These are phyloP conservation scores for Thielaviopsis musarum DNA, from an alignment of 2,329 filamentous ascomycete genomes.

Conservation along the genomic window DNA sequence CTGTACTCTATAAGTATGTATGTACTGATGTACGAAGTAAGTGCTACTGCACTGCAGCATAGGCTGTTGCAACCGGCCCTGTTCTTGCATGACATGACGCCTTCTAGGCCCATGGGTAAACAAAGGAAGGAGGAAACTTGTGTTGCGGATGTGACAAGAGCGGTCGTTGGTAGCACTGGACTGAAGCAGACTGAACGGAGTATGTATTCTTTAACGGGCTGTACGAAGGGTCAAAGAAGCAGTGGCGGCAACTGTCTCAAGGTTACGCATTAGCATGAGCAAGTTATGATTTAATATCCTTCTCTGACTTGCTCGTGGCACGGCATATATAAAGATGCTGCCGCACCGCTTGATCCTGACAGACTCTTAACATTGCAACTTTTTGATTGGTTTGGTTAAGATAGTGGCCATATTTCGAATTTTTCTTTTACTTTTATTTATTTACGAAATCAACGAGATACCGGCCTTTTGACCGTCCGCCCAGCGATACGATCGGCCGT, in stretches of 20 bases:
- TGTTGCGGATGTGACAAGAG: not conserved
- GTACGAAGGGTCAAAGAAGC: no score
- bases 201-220: not conserved
- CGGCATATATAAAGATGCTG: not conserved
- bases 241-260: not conserved
- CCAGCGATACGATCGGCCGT: no score
- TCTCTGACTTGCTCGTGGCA: conserved; percentile 1
- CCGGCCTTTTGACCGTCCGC: no score
- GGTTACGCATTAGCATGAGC: conserved; percentile 1
- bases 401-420: no score
- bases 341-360: not conserved
- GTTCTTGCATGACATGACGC: not conserved
- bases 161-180: not conserved
- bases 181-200: not conserved
- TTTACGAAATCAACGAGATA: no score
- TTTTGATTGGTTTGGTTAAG: no score
- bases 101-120: no score
- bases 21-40: no score
- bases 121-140: no score
- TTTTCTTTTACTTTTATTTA: no score
- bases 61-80: not conserved
- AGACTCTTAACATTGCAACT: no score
- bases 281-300: conserved; percentile 10
- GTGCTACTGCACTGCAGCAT: not conserved
- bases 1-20: no score